Evolutionary conservation across 441 rosid species (phyloP), one percentile per base, ranked within the genome.

Genomic region (Mallotus repandus): DNA sequence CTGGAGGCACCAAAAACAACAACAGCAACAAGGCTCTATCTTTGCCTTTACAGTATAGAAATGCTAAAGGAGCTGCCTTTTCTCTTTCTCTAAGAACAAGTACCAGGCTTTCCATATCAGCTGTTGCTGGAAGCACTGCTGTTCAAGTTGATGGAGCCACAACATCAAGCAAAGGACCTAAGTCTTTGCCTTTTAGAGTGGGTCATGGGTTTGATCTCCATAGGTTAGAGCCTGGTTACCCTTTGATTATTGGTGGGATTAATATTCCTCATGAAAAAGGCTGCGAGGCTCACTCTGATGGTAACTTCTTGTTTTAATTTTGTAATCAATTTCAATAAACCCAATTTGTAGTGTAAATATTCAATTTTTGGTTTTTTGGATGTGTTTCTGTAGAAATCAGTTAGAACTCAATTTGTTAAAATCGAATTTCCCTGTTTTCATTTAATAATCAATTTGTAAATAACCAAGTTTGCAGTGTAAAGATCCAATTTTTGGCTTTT

Each of bases 271-370:
- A 90, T 11, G 96, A 92, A 38, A 84, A 86, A 83, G 99, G 99
- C 82, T 95, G 99, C 72, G 98, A 95, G 81, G 99, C 98, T 84
- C 99, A 92, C 81, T 95, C 99, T 38, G 99, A 92, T 81, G 99
- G 99, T 91, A 79, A 53, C n/a, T 57, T 19, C 14, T 21, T 8
- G 41, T 38, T 38, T 6, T 38, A 4, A 38, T 48, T 48, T 53
- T 63, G 21, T 67, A 11, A 0, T 38, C 15, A 18, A 14, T 69
- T 8, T 52, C 32, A 12, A 9, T 14, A 19, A 38, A 54, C 35
- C 52, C 68, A 74, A 41, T 72, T 65, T 29, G 50, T 4, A 55
- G 62, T 43, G 56, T 67, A 62, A 62, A 54, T 14, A n/a, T 38
- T 67, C 32, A 21, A 35, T 35, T 8, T 48, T 21, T 21, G 69